Base-by-base conservation (phyloP, 768 basidiomycete genomes). In the Mycena vitilis region DNA sequence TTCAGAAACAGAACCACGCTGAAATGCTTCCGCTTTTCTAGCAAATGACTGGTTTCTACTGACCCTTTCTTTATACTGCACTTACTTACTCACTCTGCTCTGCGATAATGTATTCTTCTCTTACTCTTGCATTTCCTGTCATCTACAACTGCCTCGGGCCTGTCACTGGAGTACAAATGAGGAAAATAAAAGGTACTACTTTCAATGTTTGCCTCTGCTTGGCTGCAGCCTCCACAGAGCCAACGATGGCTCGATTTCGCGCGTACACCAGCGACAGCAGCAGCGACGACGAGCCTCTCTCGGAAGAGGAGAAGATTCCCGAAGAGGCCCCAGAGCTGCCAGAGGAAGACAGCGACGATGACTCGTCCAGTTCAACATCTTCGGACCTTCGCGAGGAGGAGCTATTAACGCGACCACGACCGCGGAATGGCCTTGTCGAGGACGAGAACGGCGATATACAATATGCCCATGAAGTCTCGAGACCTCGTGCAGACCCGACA, bases 241-340 rank as follows among this genome's bases (percentile, higher is more conserved):
- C n/a, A 6, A 47, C 54, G 36, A 92, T 92, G 90, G 84, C 89
- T 66, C 89, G 91, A 60, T 93, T 92, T 81, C 85, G 87, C 65
- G 91, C 91, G 37, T 86, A 86, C 75, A 80, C 82, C 20, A 88
- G 86, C 78, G 89, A 89, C 76, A 48, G 57, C 30, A 83, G 84
- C 75, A 87, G 87, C 75, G 85, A 87, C 75, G 86, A 85, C 60
- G 78, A 77, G 65, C 54, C 67, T 38, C 22, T 55, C 20, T 62
- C 66, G 11, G 75, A 66, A 42, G 70, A 56, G 68, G 78, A 79
- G 54, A 78, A 79, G n/a, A 75, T 78, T 23, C 78, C 74, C 55
- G 80, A 78, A 18, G 74, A 75, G 12, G 73, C 73, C 38, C 61
- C 68, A 49, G 63, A 77, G 70, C 38, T 38, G 25, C 73, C 71